A percentile compares a stretch with the other conserved stretches of the same genome.
These are phyloP conservation scores for Mortierella sp. DNA, from an alignment of 371 early-diverging fungal genomes.

Conservation along the genomic window DNA sequence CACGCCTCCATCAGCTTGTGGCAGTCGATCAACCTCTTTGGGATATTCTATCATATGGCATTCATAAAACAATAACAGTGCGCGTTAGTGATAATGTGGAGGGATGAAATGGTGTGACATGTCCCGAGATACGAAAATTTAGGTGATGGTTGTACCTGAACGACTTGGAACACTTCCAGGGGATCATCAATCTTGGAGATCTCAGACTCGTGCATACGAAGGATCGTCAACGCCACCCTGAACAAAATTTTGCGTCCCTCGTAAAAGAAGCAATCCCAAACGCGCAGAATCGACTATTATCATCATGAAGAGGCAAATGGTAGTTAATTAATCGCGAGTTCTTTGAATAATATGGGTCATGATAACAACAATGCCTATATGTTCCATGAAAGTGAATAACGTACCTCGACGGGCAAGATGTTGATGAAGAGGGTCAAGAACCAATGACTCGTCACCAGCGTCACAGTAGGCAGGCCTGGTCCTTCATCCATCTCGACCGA, in stretches of 20 bases:
- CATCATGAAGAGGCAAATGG: neutral
- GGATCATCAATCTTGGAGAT: slow-evolving; percentile 74
- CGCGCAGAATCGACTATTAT: slow-evolving; percentile 76
- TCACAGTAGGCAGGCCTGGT: slow-evolving; percentile 75
- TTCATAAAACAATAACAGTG: neutral
- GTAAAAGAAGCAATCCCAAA: slow-evolving; percentile 90
- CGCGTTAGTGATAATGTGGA: neutral
- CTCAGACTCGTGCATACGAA: slow-evolving; percentile 79
- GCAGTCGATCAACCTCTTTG: slow-evolving; percentile 76
- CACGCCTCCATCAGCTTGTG: slow-evolving; percentile 78
- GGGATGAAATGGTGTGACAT: neutral
- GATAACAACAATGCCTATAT: neutral
- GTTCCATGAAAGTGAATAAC: too few species aligned
- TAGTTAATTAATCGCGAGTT: neutral
- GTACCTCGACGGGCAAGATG: slow-evolving; percentile 82
- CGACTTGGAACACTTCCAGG: slow-evolving; percentile 72
- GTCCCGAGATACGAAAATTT: neutral
- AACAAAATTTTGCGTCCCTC: slow-evolving; percentile 87
- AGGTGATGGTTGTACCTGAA: slow-evolving; percentile 60
- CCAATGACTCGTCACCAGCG: slow-evolving; percentile 88
- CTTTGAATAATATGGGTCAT: neutral
- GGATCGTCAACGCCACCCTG: slow-evolving; percentile 83
- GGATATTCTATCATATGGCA: slow-evolving; percentile 65
- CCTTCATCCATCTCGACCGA: slow-evolving; percentile 69
- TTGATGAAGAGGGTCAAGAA: slow-evolving; percentile 86